Base-by-base conservation (phyloP, 306 rosid genomes). In the Dalbergia cultrata region DNA sequence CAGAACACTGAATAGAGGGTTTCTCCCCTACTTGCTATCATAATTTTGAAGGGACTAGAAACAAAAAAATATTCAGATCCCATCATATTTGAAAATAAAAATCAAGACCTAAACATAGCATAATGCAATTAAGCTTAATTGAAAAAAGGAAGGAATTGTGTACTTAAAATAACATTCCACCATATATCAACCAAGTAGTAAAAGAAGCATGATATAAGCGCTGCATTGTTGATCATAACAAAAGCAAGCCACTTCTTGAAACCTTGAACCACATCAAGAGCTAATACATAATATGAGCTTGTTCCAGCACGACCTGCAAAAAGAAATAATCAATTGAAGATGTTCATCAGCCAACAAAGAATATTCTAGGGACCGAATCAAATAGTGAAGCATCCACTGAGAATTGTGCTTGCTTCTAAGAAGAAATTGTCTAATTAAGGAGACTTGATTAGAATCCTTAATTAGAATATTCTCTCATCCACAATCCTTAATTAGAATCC, bases 111-210 rank as follows among this genome's bases (percentile, higher is more conserved):
- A 64, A 41, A 39, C 65, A 78, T 58, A 21, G 80, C 65, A 87
- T 50, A 78, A 59, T 58, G 67, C 67, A 80, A 59, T 45, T 82
- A 81, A 22, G 62, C 76, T 82, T 9, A 79, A 72, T n/a, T 58
- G n/a, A 75, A 59, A 13, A 43, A 9, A 64, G 45, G 8, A 9
- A 64, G 45, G 47, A 82, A 74, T 49, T 71, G 65, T 81, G 65
- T 81, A 75, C 62, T 83, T 77, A 59, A 85, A 87, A 81, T 84
- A 84, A 88, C 86, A 86, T 84, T 90, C 88, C 80, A 92, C 89
- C 99, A 92, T 90, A 90, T 95, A 93, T 89, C 91, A 91, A 91
- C 89, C 89, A 89, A 90, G 88, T 72, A 89, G 90, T 83, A 88
- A 92, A 89, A 90, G 92, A 88, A 88, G 88, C 91, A 87, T 81